Base-by-base conservation (phyloP, 176 grass and related monocot species). In the Triticum urartu region DNA sequence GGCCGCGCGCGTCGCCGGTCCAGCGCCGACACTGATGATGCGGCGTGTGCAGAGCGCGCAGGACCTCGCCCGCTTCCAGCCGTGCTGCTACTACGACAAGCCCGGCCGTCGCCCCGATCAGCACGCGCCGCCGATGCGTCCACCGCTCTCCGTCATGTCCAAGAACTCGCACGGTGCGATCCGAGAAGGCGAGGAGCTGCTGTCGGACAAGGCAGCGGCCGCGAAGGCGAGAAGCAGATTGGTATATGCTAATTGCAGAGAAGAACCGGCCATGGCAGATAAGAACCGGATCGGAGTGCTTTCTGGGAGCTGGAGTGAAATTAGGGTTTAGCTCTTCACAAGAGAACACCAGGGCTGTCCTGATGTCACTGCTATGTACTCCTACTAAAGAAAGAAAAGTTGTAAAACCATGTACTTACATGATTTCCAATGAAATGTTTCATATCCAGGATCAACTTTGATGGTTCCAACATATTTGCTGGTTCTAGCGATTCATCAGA, bases 21-120 rank as follows among this genome's bases (percentile, higher is more conserved):
- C 40, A 2, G 30, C 13, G 11, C 20, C 13, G 11, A 13, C 74
- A 1, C 11, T 12, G 3, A 1, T 2, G 58, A 26, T 87, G 43
- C 65, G 67, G 7, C 58, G 80, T 7, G 59, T 87, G 33, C 56
- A 87, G 26, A 90, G 85, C 24, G 64, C 64, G 64, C 64, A 56
- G 52, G 79, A 90, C 39, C 25, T 90, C 39, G 71, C 78, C 6
- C 48, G 8, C 21, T 14, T 9, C 48, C 40, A 11, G 12, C 13
- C 64, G 73, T 20, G 9, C 26, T 79, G 24, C 65, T 18, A 83
- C 39, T 8, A 10, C 56, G 54, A 83, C 40, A 17, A 30, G 25
- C 21, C n/a, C 52, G 64, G 22, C 14, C 88, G 25, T 10, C 28
- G 56, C 11, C 40, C 1, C 38, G 38, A 7, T 5, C 36, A 39